These are phyloP conservation scores for Garcia nutans DNA, from an alignment of 345 rosid genomes.

Conservation along the genomic window DNA sequence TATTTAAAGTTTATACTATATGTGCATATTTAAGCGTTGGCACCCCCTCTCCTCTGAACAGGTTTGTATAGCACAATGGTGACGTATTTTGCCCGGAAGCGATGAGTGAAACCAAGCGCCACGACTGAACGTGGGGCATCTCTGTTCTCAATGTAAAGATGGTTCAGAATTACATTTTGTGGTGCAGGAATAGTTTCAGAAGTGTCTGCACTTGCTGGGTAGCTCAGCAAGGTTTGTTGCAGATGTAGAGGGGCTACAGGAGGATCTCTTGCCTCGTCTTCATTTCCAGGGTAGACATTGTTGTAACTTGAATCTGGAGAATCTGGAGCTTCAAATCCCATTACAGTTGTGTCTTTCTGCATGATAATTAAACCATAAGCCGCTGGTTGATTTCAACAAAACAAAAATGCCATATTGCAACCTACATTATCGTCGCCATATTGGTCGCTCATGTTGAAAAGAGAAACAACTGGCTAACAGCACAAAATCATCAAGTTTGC, in stretches of 20 bases:
- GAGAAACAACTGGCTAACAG: slow-evolving; percentile 16
- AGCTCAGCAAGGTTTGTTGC: slow-evolving; percentile 57
- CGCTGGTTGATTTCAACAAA: background rate
- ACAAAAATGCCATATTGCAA: slow-evolving; percentile 12
- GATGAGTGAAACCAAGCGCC: slow-evolving; percentile 92
- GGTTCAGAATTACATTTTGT: slow-evolving; percentile 70
- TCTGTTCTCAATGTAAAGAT: slow-evolving; percentile 84
- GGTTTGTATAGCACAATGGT: slow-evolving; percentile 95
- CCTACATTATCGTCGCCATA: slow-evolving; percentile 53
- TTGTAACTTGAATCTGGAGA: slow-evolving; percentile 95
- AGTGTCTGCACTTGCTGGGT: slow-evolving; percentile 46
- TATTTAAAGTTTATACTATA: slow-evolving; percentile 9
- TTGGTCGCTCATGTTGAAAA: slow-evolving; percentile 59
- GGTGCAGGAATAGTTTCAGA: slow-evolving; percentile 54
- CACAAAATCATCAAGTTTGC: slow-evolving; percentile 31
- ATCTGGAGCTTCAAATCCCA: slow-evolving; percentile 80
- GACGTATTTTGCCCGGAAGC: slow-evolving; percentile 81
- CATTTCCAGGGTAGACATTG: slow-evolving; percentile 52
- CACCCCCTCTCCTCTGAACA: slow-evolving; percentile 39
- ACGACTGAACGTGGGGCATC: slow-evolving; percentile 85
- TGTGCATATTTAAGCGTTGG: slow-evolving; percentile 42
- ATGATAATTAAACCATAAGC: slow-evolving; percentile 2
- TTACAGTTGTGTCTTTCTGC: slow-evolving; percentile 78
- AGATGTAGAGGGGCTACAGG: slow-evolving; percentile 82
- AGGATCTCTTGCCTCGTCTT: slow-evolving; percentile 88